Conservation (phyloP, 2,329 filamentous ascomycete species). For the Xylaria sp. region DNA sequence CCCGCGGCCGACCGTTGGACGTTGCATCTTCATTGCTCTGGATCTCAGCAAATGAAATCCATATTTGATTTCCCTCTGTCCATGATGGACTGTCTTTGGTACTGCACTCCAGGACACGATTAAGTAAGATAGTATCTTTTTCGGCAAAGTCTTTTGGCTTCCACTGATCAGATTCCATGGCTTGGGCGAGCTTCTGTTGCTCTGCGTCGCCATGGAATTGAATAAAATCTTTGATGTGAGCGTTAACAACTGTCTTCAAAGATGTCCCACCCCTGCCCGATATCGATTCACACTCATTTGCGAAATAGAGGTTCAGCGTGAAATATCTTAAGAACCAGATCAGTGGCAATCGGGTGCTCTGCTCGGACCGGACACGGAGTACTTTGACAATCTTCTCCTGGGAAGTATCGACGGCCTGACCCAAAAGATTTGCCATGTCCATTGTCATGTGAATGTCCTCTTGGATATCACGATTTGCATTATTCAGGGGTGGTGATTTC, state of each 20-base stretch:
- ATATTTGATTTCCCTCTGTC: slow-evolving; percentile 65
- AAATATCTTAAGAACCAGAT: slow-evolving; percentile 81
- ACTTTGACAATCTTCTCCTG: slow-evolving; percentile 79
- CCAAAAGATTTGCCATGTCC: slow-evolving; percentile 78
- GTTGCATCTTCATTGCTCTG: slow-evolving; percentile 42
- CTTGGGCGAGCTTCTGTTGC: slow-evolving; percentile 74
- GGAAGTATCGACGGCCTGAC: slow-evolving; percentile 79
- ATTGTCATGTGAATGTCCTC: slow-evolving; percentile 78
- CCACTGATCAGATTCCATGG: slow-evolving; percentile 84
- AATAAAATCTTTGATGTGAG: slow-evolving; percentile 82
- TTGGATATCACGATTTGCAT: slow-evolving; percentile 60
- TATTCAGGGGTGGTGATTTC: slow-evolving; percentile 57
- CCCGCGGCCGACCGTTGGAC: slow-evolving; percentile 41
- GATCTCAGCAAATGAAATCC: slow-evolving; percentile 52
- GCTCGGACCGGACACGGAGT: slow-evolving; percentile 76
- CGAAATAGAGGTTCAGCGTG: slow-evolving; percentile 80
- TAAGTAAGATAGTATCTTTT: slow-evolving; percentile 63
- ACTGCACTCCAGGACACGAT: slow-evolving; percentile 70
- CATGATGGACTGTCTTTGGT: slow-evolving; percentile 72
- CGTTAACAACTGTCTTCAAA: slow-evolving; percentile 79
- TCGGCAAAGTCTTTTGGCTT: slow-evolving; percentile 76
- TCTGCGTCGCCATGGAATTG: slow-evolving; percentile 72
- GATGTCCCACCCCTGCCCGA: slow-evolving; percentile 78
- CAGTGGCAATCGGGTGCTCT: slow-evolving; percentile 70
- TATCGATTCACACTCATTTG: slow-evolving; percentile 84